These are phyloP conservation scores for Stylonectria norvegica DNA, from an alignment of 2,329 filamentous ascomycete species.

Conservation along the genomic window DNA sequence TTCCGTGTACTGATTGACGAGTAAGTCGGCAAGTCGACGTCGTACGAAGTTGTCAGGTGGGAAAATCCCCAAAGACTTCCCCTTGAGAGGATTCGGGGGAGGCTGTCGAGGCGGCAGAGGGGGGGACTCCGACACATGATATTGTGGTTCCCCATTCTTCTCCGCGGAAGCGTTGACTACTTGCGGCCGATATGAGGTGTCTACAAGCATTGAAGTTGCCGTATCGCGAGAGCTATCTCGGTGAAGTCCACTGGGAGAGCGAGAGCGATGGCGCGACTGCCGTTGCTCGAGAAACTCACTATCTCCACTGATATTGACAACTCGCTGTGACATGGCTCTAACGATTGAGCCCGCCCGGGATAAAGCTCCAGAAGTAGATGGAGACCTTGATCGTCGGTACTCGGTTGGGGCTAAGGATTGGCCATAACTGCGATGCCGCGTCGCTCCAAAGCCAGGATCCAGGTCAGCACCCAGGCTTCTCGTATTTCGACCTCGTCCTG, in stretches of 20 bases:
- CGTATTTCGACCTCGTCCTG: conserved; percentile 50
- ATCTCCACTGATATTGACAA: conserved; percentile 96
- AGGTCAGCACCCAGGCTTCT: conserved; percentile 49
- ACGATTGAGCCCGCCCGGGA: conserved; percentile 71
- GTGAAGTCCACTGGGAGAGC: conserved; percentile 47
- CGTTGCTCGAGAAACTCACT: conserved; percentile 72
- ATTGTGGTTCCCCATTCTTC: conserved; percentile 36
- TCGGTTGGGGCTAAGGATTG: conserved; percentile 51
- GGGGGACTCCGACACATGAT: conserved; percentile 16
- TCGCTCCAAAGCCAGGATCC: conserved; percentile 54
- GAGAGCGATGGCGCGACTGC: conserved; percentile 58
- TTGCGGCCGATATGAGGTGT: conserved; percentile 53
- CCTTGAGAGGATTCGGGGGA: conserved; percentile 71
- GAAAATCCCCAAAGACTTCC: conserved; percentile 82
- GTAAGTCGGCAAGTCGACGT: conserved; percentile 70
- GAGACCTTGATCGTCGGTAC: conserved; percentile 56
- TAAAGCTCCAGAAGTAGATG: conserved; percentile 62
- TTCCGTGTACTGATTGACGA: conserved; percentile 85
- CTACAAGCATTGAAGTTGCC: conserved; percentile 36
- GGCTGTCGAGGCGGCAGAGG: conserved; percentile 15
- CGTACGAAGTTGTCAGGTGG: conserved; percentile 73
- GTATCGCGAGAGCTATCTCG: conserved; percentile 26
- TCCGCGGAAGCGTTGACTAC: conserved; percentile 43
- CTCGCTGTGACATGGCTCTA: conserved; percentile 88
- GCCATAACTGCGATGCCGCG: conserved; percentile 56